A percentile compares a stretch with the other conserved stretches of the same genome.
Conservation (phyloP, 2,329 filamentous ascomycete genomes). For the Scedosporium boydii region DNA sequence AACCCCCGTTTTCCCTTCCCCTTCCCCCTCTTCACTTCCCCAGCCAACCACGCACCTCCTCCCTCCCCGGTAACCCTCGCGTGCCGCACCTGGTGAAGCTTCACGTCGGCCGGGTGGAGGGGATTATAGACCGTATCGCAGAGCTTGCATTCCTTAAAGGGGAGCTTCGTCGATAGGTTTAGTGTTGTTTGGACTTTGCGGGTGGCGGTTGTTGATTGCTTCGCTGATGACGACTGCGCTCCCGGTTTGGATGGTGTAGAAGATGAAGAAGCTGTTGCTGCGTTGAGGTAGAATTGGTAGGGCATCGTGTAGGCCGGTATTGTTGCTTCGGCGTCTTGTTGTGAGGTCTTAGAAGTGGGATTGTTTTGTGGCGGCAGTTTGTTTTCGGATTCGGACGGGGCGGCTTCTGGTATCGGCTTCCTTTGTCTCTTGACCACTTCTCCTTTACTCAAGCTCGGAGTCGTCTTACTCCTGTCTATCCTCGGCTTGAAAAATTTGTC, state of each 20-base stretch:
- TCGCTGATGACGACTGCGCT: background rate
- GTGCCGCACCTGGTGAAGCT: slow-evolving; percentile 30
- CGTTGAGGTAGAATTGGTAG: slow-evolving; percentile 1
- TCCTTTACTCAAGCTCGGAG: no score
- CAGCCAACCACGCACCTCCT: no score
- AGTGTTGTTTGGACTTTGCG: slow-evolving; percentile 29
- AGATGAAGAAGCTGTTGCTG: background rate
- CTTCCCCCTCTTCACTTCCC: background rate
- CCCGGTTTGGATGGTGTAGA: background rate
- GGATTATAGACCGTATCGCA: slow-evolving; percentile 36
- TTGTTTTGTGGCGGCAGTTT: background rate
- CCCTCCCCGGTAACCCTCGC: slow-evolving; percentile 10
- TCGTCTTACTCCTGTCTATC: background rate
- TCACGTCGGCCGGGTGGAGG: slow-evolving; percentile 31
- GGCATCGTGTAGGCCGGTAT: slow-evolving; percentile 4
- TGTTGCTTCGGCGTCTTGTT: background rate
- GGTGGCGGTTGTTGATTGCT: slow-evolving; percentile 1
- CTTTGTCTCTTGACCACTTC: background rate
- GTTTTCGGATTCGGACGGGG: background rate
- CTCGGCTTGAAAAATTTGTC: background rate
- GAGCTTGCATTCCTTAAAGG: slow-evolving; percentile 32
- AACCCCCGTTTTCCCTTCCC: background rate
- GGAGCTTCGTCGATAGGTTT: slow-evolving; percentile 30
- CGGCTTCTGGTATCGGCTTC: background rate
- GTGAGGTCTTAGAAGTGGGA: background rate